A percentile compares a stretch with the other conserved stretches of the same genome.
phyloP scores from a whole-genome alignment of 768 basidiomycete species.

The Kwoniella sp. region DNA sequence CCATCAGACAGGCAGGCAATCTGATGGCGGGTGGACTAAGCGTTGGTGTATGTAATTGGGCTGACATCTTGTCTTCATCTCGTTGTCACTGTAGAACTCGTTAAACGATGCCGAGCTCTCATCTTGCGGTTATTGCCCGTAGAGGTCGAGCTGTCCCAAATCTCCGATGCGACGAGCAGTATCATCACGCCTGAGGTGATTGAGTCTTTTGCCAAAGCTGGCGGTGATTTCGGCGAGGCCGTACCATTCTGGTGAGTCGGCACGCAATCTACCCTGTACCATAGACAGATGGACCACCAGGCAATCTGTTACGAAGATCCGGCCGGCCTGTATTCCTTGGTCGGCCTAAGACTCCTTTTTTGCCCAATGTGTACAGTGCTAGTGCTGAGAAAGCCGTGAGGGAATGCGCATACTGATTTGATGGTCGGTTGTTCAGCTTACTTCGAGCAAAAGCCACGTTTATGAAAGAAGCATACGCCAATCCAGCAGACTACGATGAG shows the following conservation, averaged over 20 bases:
- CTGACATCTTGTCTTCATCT: no score
- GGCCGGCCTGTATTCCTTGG: no score
- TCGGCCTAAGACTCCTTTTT: no score
- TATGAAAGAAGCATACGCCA: constrained; percentile 74
- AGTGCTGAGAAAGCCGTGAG: no score
- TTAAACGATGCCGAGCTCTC: constrained; percentile 75
- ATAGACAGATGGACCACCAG: no score
- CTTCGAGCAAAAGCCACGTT: constrained; percentile 65
- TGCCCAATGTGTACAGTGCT: no score
- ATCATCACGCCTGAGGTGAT: constrained; percentile 78
- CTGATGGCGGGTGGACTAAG: not conserved
- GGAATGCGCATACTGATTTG: not conserved
- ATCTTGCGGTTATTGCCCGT: constrained; percentile 75
- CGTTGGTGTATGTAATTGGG: not conserved
- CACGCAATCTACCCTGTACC: no score
- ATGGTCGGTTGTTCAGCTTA: constrained; percentile 2
- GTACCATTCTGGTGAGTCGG: constrained; percentile 59
- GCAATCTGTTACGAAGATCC: no score
- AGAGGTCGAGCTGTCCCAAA: constrained; percentile 68
- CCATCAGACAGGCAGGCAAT: not conserved
- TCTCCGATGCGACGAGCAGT: constrained; percentile 76
- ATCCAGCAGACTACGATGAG: constrained; percentile 85
- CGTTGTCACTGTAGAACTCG: constrained; percentile 71
- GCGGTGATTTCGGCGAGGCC: constrained; percentile 83
- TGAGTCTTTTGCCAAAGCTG: constrained; percentile 72